phyloP scores from a whole-genome alignment of 768 basidiomycete species.

The Tephrocybe sp. region DNA sequence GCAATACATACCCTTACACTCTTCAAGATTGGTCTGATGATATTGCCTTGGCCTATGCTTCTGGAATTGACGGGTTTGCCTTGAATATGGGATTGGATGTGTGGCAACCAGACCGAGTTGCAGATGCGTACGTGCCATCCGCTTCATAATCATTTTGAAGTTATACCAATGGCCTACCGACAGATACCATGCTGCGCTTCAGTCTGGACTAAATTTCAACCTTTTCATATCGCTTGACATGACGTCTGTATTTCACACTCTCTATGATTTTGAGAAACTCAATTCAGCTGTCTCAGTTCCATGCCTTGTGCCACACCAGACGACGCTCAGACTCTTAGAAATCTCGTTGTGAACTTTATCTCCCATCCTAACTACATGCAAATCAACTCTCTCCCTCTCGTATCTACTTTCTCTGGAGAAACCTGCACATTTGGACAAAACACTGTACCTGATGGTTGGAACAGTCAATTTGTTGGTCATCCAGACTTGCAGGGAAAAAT shows the following conservation, averaged over 20 bases:
- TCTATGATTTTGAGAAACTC: background rate
- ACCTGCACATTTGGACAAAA: conserved; percentile 62
- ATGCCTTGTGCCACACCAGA: conserved; percentile 47
- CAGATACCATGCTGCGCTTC: conserved; percentile 55
- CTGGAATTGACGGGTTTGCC: conserved; percentile 68
- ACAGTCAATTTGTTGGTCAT: conserved; percentile 45
- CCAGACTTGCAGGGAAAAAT: conserved; percentile 45
- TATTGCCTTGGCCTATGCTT: conserved; percentile 50
- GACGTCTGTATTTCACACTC: background rate
- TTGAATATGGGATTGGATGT: conserved; percentile 65
- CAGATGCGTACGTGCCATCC: conserved; percentile 50
- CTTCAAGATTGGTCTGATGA: conserved; percentile 46
- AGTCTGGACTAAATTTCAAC: conserved; percentile 57
- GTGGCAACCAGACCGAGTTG: conserved; percentile 62
- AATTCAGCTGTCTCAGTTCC: conserved; percentile 31
- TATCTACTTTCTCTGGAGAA: conserved; percentile 74
- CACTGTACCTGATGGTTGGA: conserved; percentile 54
- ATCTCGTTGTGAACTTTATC: conserved; percentile 51
- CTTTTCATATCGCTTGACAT: conserved; percentile 50
- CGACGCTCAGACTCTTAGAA: conserved; percentile 50
- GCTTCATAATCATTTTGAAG: background rate
- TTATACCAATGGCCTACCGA: background rate
- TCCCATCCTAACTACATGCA: conserved; percentile 59
- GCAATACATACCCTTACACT: conserved; percentile 65
- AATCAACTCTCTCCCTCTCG: conserved; percentile 43